Conservation (phyloP, 2,329 filamentous ascomycete species). For the Aotearoamyces nothofagi region DNA sequence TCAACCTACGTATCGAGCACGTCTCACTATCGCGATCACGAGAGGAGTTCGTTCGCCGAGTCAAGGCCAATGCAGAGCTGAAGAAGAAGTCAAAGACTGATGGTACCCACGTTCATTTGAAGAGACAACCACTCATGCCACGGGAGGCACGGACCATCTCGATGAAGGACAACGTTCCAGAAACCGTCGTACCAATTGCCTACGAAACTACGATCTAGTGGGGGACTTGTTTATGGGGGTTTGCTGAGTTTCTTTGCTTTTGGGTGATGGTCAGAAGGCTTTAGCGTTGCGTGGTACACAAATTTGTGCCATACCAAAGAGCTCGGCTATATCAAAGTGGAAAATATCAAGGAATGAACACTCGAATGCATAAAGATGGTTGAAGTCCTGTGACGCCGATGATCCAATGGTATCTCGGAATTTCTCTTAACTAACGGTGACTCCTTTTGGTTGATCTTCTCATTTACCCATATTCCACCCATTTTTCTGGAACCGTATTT, state of each 20-base stretch:
- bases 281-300: constrained; percentile 20
- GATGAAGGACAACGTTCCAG: constrained; percentile 68
- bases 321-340: constrained; percentile 18
- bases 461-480: background rate
- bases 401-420: too few relatives aligned
- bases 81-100: constrained; percentile 87
- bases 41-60: constrained; percentile 90
- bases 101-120: constrained; percentile 78
- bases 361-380: too few relatives aligned
- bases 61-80: constrained; percentile 90
- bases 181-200: constrained; percentile 80
- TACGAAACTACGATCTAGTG: constrained; percentile 96
- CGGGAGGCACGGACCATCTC: constrained; percentile 69
- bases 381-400: too few relatives aligned
- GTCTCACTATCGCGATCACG: constrained; percentile 85
- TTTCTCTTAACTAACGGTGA: too few relatives aligned
- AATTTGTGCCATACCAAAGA: too few relatives aligned
- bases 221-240: constrained; percentile 11
- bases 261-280: constrained; percentile 14
- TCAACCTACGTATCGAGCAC: constrained; percentile 99
- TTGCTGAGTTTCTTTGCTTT: constrained; percentile 18
- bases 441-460: too few relatives aligned
- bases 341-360: too few relatives aligned
- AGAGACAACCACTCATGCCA: constrained; percentile 74
- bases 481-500: constrained; percentile 12